Evolutionary conservation across 2,329 filamentous ascomycete genomes (phyloP).

Genomic region (Alternaria triticimaculans): DNA sequence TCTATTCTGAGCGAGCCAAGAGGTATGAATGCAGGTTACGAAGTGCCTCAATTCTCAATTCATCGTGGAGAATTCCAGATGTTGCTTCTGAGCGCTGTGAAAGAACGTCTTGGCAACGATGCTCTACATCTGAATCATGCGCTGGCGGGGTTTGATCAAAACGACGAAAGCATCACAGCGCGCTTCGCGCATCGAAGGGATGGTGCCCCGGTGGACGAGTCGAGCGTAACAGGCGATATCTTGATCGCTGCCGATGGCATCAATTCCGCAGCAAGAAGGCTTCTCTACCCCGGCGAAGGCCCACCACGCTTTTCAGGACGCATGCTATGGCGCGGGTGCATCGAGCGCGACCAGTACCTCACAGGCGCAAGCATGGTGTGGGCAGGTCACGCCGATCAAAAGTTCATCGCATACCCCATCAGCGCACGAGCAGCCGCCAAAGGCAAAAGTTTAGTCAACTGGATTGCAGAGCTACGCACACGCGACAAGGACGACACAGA

Average conservation of each 20-base stretch:
- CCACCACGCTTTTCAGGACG: conserved; percentile 55
- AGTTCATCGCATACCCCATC: conserved; percentile 58
- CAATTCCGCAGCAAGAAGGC: conserved; percentile 51
- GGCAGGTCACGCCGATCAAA: conserved; percentile 57
- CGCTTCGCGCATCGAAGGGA: conserved; percentile 43
- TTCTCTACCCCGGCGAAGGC: conserved; percentile 54
- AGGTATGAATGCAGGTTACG: conserved; percentile 52
- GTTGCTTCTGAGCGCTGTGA: conserved; percentile 52
- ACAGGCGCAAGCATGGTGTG: conserved; percentile 55
- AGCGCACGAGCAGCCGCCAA: conserved; percentile 45
- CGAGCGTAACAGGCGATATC: conserved; percentile 43
- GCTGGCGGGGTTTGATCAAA: conserved; percentile 47
- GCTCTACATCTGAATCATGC: conserved; percentile 51
- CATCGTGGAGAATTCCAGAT: conserved; percentile 57
- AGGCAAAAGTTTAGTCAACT: conserved; percentile 54
- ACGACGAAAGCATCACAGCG: conserved; percentile 47
- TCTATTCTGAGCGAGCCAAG: conserved; percentile 53
- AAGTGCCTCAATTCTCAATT: conserved; percentile 54
- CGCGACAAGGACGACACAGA: conserved; percentile 52
- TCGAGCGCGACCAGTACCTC: conserved; percentile 51
- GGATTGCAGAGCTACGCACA: conserved; percentile 56
- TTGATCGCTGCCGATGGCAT: conserved; percentile 56
- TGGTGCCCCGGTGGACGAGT: conserved; percentile 34
- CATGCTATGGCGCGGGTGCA: conserved; percentile 56
- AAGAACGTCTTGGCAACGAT: conserved; percentile 50